Conservation (phyloP, 495 filamentous ascomycete species). For the Hyaloscypha bicolor region DNA sequence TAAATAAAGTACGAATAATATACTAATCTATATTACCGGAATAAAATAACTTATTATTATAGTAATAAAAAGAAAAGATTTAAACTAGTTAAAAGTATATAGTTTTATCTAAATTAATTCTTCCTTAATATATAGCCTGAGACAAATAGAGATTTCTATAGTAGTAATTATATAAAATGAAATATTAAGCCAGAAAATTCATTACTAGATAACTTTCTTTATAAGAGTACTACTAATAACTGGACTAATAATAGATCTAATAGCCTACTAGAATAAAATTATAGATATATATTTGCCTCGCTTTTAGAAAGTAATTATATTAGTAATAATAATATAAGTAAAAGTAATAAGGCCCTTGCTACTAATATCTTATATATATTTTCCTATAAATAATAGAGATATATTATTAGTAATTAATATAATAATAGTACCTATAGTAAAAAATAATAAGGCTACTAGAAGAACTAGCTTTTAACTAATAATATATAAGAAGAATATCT, state of each 20-base stretch:
- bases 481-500: slow-evolving; percentile 52
- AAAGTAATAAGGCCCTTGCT: slow-evolving; percentile 66
- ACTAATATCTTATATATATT: slow-evolving; percentile 68
- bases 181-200: slow-evolving; percentile 49
- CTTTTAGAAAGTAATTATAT: slow-evolving; percentile 56
- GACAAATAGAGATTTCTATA: slow-evolving; percentile 39
- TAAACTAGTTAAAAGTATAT: slow-evolving; percentile 59
- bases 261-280: slow-evolving; percentile 52
- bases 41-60: slow-evolving; percentile 49
- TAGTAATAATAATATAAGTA: slow-evolving; percentile 64
- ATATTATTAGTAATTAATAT: slow-evolving; percentile 59
- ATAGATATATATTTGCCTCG: slow-evolving; percentile 43
- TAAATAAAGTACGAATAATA: slow-evolving; percentile 29
- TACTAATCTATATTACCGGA: slow-evolving; percentile 47
- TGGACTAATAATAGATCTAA: slow-evolving; percentile 67
- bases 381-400: slow-evolving; percentile 59
- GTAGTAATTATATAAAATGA: slow-evolving; percentile 40
- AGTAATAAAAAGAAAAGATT: slow-evolving; percentile 54
- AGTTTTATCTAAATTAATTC: slow-evolving; percentile 43
- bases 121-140: slow-evolving; percentile 32
- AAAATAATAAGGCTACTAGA: slow-evolving; percentile 52
- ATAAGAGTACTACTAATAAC: slow-evolving; percentile 50
- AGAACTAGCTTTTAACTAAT: slow-evolving; percentile 48
- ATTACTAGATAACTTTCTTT: slow-evolving; percentile 60
- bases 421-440: slow-evolving; percentile 60